Evolutionary conservation across 495 filamentous ascomycete genomes (phyloP).

Genomic region (Schizothecium vesticola): DNA sequence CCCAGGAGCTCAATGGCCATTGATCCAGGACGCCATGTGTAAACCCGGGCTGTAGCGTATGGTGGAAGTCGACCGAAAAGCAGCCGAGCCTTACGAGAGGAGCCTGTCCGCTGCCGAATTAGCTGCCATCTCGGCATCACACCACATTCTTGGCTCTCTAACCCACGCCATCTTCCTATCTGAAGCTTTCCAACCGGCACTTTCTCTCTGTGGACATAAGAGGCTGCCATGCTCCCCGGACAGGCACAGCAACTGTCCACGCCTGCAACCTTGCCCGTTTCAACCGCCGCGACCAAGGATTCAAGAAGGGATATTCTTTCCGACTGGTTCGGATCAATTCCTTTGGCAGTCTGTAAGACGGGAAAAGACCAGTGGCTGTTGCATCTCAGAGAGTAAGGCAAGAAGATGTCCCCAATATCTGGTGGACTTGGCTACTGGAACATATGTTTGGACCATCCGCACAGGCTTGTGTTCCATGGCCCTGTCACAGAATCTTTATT

Average conservation of each 20-base stretch:
- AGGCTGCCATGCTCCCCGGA: constrained; percentile 2
- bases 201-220: constrained; percentile 1
- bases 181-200: not conserved
- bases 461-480: not conserved
- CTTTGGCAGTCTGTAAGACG: not conserved
- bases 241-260: constrained; percentile 16
- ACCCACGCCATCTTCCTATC: not conserved
- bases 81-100: not conserved
- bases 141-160: not conserved
- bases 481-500: not conserved
- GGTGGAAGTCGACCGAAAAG: not conserved
- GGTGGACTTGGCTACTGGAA: not conserved
- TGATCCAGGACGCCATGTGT: not conserved
- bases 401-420: not conserved
- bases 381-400: not conserved
- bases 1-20: not conserved
- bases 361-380: constrained; percentile 4
- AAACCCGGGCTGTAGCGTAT: not conserved
- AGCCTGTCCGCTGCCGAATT: constrained; percentile 6
- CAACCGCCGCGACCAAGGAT: not conserved
- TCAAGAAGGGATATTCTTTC: not conserved
- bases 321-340: constrained; percentile 14
- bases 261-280: constrained; percentile 19
- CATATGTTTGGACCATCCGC: not conserved
- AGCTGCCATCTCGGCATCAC: constrained; percentile 6